Conservation (phyloP, 148 eudicot species). For the Amaranthus cruentus region DNA sequence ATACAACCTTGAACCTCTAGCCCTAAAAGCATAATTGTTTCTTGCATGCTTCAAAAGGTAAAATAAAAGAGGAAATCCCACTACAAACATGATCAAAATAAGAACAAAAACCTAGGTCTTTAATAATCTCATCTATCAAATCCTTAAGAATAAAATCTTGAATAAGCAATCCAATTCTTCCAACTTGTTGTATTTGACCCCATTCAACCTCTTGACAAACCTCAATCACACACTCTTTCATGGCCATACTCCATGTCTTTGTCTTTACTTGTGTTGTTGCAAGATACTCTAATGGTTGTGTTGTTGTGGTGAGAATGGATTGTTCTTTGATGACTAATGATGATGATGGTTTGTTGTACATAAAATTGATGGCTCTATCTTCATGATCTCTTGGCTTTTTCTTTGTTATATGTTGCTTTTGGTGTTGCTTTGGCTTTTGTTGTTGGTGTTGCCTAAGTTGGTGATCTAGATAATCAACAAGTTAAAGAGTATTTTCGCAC, state of each 20-base stretch:
- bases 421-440: conserved; percentile 13
- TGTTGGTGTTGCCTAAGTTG: background rate
- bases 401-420: conserved; percentile 15
- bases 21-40: conserved; percentile 46
- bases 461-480: too few species aligned
- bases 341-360: background rate
- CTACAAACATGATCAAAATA: background rate
- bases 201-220: conserved; percentile 50
- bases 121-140: conserved; percentile 47
- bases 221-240: conserved; percentile 45
- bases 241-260: conserved; percentile 30
- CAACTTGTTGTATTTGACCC: conserved; percentile 48
- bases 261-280: background rate
- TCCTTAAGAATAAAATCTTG: conserved; percentile 52
- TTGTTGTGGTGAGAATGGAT: background rate
- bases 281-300: background rate
- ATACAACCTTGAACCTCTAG: background rate
- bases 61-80: background rate
- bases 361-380: conserved; percentile 9
- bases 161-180: conserved; percentile 41
- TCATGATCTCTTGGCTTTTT: conserved; percentile 37
- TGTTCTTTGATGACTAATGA: background rate
- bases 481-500: too few species aligned
- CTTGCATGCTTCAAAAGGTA: conserved; percentile 41
- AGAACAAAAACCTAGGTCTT: conserved; percentile 25